These are phyloP conservation scores for Phytophthora citrophthora DNA, from an alignment of 352 stramenopile species.

Conservation along the genomic window DNA sequence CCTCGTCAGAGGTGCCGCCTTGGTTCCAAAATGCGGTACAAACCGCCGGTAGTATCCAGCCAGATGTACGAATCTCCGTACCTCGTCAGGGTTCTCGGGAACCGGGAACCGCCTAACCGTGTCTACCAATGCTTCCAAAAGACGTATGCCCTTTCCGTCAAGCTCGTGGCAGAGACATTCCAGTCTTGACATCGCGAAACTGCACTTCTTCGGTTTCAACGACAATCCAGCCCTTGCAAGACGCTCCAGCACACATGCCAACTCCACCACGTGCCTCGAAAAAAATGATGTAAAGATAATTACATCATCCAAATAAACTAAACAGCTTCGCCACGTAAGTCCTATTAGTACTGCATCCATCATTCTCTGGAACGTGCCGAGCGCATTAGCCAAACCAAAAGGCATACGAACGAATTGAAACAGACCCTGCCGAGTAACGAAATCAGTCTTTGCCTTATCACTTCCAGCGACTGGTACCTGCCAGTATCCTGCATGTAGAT, in stretches of 20 bases:
- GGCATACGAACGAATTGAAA: not conserved
- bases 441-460: no score
- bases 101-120: slow-evolving; percentile 3
- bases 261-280: not conserved
- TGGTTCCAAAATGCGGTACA: slow-evolving; percentile 19
- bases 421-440: no score
- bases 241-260: not conserved
- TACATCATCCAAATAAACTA: not conserved
- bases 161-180: slow-evolving; percentile 38
- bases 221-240: not conserved
- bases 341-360: not conserved
- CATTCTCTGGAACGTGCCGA: not conserved
- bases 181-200: slow-evolving; percentile 14
- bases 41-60: slow-evolving; percentile 40
- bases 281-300: not conserved
- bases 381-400: not conserved
- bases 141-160: slow-evolving; percentile 4
- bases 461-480: no score
- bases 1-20: slow-evolving; percentile 16
- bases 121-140: slow-evolving; percentile 8
- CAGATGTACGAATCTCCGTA: slow-evolving; percentile 33
- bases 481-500: no score
- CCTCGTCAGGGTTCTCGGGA: slow-evolving; percentile 4
- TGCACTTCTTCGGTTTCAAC: slow-evolving; percentile 24
- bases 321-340: not conserved